phyloP scores from a whole-genome alignment of 2,329 filamentous ascomycete species.

The Grosmannia serpens region DNA sequence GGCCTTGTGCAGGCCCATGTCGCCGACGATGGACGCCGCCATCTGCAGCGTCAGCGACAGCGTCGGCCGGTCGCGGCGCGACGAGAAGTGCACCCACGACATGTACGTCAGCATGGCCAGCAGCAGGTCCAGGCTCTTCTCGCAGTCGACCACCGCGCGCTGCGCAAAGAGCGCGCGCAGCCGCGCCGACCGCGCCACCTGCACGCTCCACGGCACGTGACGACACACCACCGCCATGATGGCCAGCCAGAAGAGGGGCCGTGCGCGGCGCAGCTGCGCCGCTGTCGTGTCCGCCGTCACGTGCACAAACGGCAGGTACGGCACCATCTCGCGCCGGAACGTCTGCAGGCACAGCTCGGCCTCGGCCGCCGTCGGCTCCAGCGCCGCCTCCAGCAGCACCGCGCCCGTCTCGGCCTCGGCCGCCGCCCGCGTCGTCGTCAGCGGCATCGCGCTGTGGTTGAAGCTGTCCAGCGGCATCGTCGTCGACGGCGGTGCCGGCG shows the following conservation, averaged over 20 bases:
- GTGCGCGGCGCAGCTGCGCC: slow-evolving; percentile 23
- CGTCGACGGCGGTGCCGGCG: neutral
- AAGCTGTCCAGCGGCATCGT: neutral
- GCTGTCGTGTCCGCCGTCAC: slow-evolving; percentile 25
- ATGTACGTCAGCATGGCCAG: slow-evolving; percentile 30
- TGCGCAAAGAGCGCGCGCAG: slow-evolving; percentile 32
- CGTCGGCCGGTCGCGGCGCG: slow-evolving; percentile 26
- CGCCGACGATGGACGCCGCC: slow-evolving; percentile 29
- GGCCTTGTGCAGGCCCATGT: slow-evolving; percentile 31
- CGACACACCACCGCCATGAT: slow-evolving; percentile 34
- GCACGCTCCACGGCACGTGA: slow-evolving; percentile 26
- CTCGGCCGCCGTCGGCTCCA: slow-evolving; percentile 20
- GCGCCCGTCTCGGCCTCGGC: neutral
- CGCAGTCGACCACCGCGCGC: slow-evolving; percentile 32
- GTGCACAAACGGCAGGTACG: slow-evolving; percentile 32
- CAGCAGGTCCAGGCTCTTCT: slow-evolving; percentile 37
- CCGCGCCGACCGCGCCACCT: slow-evolving; percentile 26
- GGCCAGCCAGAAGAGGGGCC: slow-evolving; percentile 37
- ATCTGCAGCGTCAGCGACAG: slow-evolving; percentile 30
- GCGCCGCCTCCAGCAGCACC: neutral
- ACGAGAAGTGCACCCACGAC: slow-evolving; percentile 10
- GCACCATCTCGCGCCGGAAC: slow-evolving; percentile 28
- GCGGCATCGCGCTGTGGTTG: neutral
- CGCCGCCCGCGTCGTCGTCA: neutral
- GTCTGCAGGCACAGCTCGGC: slow-evolving; percentile 26